Evolutionary conservation across 768 basidiomycete species (phyloP), one percentile per base, ranked within the genome.

Genomic region (Gymnopilus junonius): DNA sequence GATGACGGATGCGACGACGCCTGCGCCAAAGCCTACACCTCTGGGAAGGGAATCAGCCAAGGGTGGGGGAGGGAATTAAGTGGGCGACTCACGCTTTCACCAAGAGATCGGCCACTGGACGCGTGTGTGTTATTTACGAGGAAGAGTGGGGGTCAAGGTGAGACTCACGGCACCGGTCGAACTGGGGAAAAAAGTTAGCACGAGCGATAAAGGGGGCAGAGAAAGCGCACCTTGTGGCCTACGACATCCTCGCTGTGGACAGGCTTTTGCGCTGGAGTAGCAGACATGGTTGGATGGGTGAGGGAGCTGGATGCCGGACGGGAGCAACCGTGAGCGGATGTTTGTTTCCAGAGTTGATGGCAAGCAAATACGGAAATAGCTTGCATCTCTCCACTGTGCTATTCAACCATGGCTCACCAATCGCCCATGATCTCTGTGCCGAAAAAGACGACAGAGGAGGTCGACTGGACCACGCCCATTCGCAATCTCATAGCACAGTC

Each of bases 381-480:
- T n/a, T n/a, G n/a, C n/a, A n/a, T n/a, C n/a, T n/a, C n/a, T n/a
- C n/a, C n/a, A n/a, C n/a, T n/a, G n/a, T n/a, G n/a, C n/a, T n/a
- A n/a, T n/a, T n/a, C n/a, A 58, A 72, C 62, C 27, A 92, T 92
- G 89, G 85, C 90, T 50, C 83, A 87, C 74, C 91, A 94, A 76
- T 89, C 92, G 48, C 95, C 95, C 12, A 91, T 94, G 85, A 90
- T 97, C 65, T 86, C 94, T 12, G 93, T 98, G 39, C 96, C 97
- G 0, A 91, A 85, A 81, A 99, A 99, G 83, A 81, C 85, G n/a
- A 97, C 97, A 0, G 91, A 94, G 15, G 97, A 99, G 68, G 95
- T 97, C 27, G 97, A 99, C 80, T 98, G 96, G 92, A 92, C 95
- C 1, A 84, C 85, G 0, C 93, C 95, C 2, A 93, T 99, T 65